Conservation (phyloP, 176 grass and related monocot species). For the Zoysia pacifica region DNA sequence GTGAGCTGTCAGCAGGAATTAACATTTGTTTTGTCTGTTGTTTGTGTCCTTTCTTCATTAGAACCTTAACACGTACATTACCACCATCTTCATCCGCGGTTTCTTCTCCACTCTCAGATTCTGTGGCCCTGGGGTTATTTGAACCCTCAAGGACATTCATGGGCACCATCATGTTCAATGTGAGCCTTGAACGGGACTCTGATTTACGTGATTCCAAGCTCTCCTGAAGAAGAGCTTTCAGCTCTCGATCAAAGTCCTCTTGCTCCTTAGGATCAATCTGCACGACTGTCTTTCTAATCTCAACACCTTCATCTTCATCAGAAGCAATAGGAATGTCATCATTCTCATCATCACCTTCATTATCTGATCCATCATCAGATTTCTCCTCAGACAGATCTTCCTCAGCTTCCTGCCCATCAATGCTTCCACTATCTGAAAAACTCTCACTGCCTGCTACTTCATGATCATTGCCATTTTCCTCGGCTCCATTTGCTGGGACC, state of each 20-base stretch:
- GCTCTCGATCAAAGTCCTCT: conserved; percentile 70
- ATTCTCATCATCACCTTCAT: conserved; percentile 43
- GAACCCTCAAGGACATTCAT: conserved; percentile 66
- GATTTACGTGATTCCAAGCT: conserved; percentile 71
- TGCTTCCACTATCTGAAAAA: conserved; percentile 58
- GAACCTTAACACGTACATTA: conserved; percentile 65
- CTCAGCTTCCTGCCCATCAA: conserved; percentile 47
- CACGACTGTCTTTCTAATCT: conserved; percentile 56
- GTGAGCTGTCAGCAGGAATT: conserved; percentile 59
- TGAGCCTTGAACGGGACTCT: conserved; percentile 52
- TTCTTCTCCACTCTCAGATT: conserved; percentile 53
- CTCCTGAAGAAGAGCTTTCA: conserved; percentile 78
- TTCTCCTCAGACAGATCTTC: conserved; percentile 53
- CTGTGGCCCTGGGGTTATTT: conserved; percentile 39
- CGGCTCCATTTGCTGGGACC: conserved; percentile 29
- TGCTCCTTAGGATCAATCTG: conserved; percentile 66
- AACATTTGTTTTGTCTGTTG: conserved; percentile 84
- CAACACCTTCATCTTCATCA: conserved; percentile 67
- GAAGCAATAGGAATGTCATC: conserved; percentile 45
- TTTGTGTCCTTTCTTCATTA: conserved; percentile 83
- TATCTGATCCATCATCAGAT: conserved; percentile 48
- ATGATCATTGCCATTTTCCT: conserved; percentile 46
- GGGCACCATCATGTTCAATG: conserved; percentile 60
- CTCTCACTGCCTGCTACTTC: conserved; percentile 54
- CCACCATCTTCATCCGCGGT: conserved; percentile 9